phyloP scores from a whole-genome alignment of 352 stramenopile genomes.

The Hyaloperonospora brassicae region DNA sequence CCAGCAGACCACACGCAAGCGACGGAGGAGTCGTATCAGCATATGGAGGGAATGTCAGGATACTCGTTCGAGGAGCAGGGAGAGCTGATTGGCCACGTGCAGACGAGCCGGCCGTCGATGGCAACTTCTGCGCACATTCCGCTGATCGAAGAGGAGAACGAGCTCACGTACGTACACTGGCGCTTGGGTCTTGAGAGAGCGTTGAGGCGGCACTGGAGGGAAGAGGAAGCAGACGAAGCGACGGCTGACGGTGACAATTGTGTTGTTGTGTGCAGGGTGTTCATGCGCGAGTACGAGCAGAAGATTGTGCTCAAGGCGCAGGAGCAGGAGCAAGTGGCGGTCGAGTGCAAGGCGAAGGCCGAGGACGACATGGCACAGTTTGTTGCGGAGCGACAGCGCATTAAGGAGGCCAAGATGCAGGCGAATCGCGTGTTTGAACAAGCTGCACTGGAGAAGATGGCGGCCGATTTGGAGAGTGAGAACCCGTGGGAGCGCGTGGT shows the following conservation, averaged over 20 bases:
- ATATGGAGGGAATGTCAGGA: slow-evolving; percentile 7
- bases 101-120: slow-evolving; percentile 4
- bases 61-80: too few species aligned
- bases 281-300: slow-evolving; percentile 64
- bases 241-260: too few species aligned
- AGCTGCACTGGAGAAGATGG: slow-evolving; percentile 91
- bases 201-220: too few species aligned
- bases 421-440: slow-evolving; percentile 91
- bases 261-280: slow-evolving; percentile 34
- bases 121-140: slow-evolving; percentile 33
- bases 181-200: too few species aligned
- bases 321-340: slow-evolving; percentile 66
- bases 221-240: background rate
- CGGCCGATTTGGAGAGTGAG: slow-evolving; percentile 89
- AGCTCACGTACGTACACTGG: slow-evolving; percentile 59
- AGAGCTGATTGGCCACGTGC: too few species aligned
- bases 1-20: slow-evolving; percentile 22
- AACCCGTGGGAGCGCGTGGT: slow-evolving; percentile 92
- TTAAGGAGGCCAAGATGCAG: slow-evolving; percentile 87
- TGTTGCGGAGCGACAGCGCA: slow-evolving; percentile 66
- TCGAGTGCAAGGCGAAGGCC: slow-evolving; percentile 65
- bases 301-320: slow-evolving; percentile 56
- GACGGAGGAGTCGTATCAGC: slow-evolving; percentile 10
- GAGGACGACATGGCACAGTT: slow-evolving; percentile 75
- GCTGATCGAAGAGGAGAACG: slow-evolving; percentile 57